Percentiles rank a stretch among this genome's conserved stretches.
phyloP scores from a whole-genome alignment of 2,329 filamentous ascomycete species.

The Cryphonectria parasitica region DNA sequence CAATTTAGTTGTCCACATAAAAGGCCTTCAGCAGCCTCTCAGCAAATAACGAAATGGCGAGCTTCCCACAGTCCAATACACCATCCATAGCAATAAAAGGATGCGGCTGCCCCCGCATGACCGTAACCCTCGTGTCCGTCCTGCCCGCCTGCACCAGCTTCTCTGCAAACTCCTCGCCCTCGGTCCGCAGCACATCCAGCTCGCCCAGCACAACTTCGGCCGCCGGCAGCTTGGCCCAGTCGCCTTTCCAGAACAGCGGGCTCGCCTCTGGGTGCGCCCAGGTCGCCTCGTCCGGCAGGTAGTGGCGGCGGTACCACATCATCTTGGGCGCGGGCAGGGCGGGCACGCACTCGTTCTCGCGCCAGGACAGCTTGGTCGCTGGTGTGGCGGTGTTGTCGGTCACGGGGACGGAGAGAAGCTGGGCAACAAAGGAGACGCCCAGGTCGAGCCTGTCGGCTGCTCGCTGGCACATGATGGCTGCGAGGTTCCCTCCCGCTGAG shows the following conservation, averaged over 20 bases:
- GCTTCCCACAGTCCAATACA: slow-evolving; percentile 53
- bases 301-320: slow-evolving; percentile 63
- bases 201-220: slow-evolving; percentile 59
- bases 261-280: slow-evolving; percentile 57
- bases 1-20: slow-evolving; percentile 24
- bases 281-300: slow-evolving; percentile 52
- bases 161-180: slow-evolving; percentile 55
- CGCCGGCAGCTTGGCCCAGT: slow-evolving; percentile 54
- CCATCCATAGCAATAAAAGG: slow-evolving; percentile 63
- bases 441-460: slow-evolving; percentile 25
- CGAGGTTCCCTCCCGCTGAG: slow-evolving; percentile 37
- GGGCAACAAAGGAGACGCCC: slow-evolving; percentile 44
- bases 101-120: slow-evolving; percentile 60
- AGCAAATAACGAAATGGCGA: slow-evolving; percentile 49
- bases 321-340: slow-evolving; percentile 60
- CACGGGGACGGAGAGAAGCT: slow-evolving; percentile 61
- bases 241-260: slow-evolving; percentile 53
- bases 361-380: slow-evolving; percentile 51
- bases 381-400: slow-evolving; percentile 59
- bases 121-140: slow-evolving; percentile 46
- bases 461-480: slow-evolving; percentile 34
- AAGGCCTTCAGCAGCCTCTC: slow-evolving; percentile 26
- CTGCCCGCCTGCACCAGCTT: slow-evolving; percentile 53
- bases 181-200: slow-evolving; percentile 58
- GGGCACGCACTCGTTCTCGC: slow-evolving; percentile 53